phyloP scores from a whole-genome alignment of 1,139 yeast genomes.

The Taiozyma sp. region DNA sequence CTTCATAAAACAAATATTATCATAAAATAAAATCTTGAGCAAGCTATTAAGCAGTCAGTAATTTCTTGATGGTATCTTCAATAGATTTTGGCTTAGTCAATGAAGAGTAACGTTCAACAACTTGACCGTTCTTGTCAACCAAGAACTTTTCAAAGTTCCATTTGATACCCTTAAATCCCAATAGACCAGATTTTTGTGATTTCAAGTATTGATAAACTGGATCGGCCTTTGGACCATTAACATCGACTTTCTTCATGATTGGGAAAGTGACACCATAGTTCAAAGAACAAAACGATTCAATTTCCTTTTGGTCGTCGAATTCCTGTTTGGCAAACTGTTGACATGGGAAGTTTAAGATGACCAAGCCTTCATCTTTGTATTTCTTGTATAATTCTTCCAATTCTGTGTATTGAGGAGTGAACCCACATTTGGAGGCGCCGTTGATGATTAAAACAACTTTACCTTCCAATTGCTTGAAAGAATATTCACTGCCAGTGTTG shows the following conservation, averaged over 20 bases:
- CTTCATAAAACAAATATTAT: background rate
- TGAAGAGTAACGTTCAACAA: conserved; percentile 65
- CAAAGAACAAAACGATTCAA: conserved; percentile 56
- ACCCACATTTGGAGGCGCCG: conserved; percentile 89
- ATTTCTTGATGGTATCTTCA: conserved; percentile 42
- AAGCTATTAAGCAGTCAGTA: conserved; percentile 29
- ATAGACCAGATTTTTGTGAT: conserved; percentile 46
- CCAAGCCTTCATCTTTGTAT: conserved; percentile 71
- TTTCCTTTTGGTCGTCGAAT: conserved; percentile 67
- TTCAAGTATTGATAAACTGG: conserved; percentile 81
- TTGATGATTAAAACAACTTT: conserved; percentile 90
- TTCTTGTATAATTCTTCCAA: conserved; percentile 79
- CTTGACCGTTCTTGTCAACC: conserved; percentile 67
- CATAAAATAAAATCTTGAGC: background rate
- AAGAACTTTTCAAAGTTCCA: conserved; percentile 97
- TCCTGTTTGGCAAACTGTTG: conserved; percentile 91
- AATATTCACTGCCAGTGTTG: conserved; percentile 56
- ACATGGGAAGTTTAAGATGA: conserved; percentile 87
- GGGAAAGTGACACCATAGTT: conserved; percentile 89
- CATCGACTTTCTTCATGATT: conserved; percentile 79
- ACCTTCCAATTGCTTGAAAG: conserved; percentile 71
- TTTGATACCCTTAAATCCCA: conserved; percentile 68
- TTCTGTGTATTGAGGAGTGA: conserved; percentile 82
- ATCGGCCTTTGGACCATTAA: conserved; percentile 78
- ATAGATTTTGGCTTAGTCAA: conserved; percentile 61